These are phyloP conservation scores for Neoboletus brunneissimus DNA, from an alignment of 768 basidiomycete genomes.

Conservation along the genomic window DNA sequence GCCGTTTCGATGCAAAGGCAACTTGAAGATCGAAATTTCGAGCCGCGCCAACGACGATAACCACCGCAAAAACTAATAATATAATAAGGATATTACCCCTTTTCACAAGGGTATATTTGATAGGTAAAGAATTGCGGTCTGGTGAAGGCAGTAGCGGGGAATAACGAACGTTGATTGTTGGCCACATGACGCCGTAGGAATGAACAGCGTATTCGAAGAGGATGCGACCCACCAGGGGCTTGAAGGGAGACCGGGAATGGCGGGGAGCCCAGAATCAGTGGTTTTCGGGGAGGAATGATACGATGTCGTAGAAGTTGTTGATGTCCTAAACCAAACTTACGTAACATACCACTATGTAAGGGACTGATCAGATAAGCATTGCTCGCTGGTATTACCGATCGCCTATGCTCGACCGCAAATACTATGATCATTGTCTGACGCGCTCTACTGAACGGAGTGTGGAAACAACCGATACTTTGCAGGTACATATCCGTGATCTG, in stretches of 20 bases:
- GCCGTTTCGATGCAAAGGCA: constrained; percentile 5
- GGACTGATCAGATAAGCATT: too few relatives aligned
- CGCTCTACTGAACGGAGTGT: too few relatives aligned
- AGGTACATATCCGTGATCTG: background rate
- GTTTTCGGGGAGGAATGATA: background rate
- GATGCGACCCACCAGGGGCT: constrained; percentile 9
- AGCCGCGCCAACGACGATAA: constrained; percentile 9
- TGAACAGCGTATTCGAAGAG: background rate
- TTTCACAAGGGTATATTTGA: constrained; percentile 6
- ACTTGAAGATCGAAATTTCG: constrained; percentile 11
- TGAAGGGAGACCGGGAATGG: background rate
- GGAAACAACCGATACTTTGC: background rate
- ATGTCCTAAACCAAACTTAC: background rate
- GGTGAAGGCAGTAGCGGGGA: constrained; percentile 10
- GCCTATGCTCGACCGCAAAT: too few relatives aligned
- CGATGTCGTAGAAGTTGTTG: background rate
- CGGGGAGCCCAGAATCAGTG: background rate
- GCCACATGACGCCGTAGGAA: constrained; percentile 15
- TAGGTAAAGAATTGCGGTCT: background rate
- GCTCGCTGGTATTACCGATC: too few relatives aligned
- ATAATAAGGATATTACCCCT: constrained; percentile 9
- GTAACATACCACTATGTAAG: background rate
- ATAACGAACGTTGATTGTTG: constrained; percentile 7
- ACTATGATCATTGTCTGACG: too few relatives aligned
- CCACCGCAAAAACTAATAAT: constrained; percentile 1